These are phyloP conservation scores for Starmerella riodocensis DNA, from an alignment of 805 yeast species.

Conservation along the genomic window DNA sequence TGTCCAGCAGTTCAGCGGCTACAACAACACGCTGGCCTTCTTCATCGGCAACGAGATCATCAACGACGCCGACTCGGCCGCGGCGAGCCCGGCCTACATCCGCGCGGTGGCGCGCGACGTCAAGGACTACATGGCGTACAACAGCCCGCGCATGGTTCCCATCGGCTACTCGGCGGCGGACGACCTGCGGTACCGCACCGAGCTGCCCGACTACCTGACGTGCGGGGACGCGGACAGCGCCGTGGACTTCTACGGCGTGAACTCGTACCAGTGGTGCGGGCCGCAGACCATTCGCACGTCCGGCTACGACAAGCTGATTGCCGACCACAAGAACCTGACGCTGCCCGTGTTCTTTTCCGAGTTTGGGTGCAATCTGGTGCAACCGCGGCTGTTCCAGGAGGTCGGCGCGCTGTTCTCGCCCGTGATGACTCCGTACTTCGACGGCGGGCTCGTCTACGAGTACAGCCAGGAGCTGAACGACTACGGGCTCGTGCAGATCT, in stretches of 20 bases:
- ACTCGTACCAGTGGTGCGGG: conserved; percentile 79
- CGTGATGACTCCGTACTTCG: conserved; percentile 61
- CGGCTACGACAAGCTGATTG: conserved; percentile 59
- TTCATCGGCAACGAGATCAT: conserved; percentile 88
- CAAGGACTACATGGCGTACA: conserved; percentile 49
- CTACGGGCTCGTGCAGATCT: conserved; percentile 58
- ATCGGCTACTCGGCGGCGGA: conserved; percentile 97
- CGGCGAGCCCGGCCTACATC: conserved; percentile 55
- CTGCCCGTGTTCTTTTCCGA: conserved; percentile 83
- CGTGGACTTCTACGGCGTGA: conserved; percentile 68
- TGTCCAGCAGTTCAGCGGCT: conserved; percentile 66
- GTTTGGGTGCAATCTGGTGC: conserved; percentile 76
- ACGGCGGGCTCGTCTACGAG: conserved; percentile 80
- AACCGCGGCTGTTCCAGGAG: conserved; percentile 71
- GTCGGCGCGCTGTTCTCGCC: conserved; percentile 52
- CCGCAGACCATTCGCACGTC: conserved; percentile 67
- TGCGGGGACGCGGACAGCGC: conserved; percentile 46
- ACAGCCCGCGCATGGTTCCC: conserved; percentile 58
- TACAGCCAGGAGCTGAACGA: conserved; percentile 66
- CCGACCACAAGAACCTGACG: conserved; percentile 52
- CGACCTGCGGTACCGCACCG: conserved; percentile 60
- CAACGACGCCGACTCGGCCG: conserved; percentile 58
- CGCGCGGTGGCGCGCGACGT: conserved; percentile 73
- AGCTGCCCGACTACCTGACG: conserved; percentile 68
- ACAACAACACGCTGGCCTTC: conserved; percentile 79